A percentile compares a stretch with the other conserved stretches of the same genome.
These are phyloP conservation scores for Neckera pumila DNA, from an alignment of 225 moss, liverwort and hornwort genomes.

Conservation along the genomic window DNA sequence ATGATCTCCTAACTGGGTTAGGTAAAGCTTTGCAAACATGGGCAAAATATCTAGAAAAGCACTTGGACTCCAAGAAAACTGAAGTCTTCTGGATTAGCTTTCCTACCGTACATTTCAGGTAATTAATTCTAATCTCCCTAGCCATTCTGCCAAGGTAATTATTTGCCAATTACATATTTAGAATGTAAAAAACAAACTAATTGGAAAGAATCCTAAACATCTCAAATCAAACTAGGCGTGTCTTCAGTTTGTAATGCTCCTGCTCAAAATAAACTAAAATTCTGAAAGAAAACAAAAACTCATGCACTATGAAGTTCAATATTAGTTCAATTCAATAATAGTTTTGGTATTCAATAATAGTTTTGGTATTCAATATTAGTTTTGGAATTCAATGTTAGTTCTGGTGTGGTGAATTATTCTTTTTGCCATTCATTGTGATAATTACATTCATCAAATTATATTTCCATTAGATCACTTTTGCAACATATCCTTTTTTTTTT, in stretches of 20 bases:
- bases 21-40: slow-evolving; percentile 48
- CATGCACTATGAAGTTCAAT: not conserved
- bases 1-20: slow-evolving; percentile 39
- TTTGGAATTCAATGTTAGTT: not conserved
- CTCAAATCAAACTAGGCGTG: not conserved
- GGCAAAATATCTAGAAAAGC: slow-evolving; percentile 21
- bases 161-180: not conserved
- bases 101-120: slow-evolving; percentile 77
- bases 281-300: no score
- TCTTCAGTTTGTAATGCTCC: not conserved
- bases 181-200: not conserved
- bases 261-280: not conserved
- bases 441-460: not conserved
- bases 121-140: not conserved
- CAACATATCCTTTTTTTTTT: not conserved
- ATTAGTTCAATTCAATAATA: not conserved
- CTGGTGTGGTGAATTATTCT: not conserved
- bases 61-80: slow-evolving; percentile 34
- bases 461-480: not conserved
- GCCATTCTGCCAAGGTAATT: not conserved
- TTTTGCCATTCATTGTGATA: not conserved
- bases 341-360: not conserved
- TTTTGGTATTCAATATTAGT: not conserved
- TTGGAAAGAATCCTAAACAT: not conserved
- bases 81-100: slow-evolving; percentile 76